Evolutionary conservation across 73 alveolate genomes (phyloP).

Genomic region (Paraurostyla sp.): DNA sequence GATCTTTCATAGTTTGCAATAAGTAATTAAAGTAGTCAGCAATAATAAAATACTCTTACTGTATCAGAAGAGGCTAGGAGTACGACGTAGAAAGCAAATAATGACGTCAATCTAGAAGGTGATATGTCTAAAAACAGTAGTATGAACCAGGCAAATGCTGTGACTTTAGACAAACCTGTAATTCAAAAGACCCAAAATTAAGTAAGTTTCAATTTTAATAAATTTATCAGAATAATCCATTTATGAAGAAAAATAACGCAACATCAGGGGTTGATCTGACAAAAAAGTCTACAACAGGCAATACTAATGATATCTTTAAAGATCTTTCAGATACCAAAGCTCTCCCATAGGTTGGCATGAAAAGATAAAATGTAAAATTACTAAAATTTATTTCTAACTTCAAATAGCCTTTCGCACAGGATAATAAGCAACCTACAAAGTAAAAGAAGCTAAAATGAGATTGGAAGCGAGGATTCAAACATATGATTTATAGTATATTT

Average conservation of each 20-base stretch:
- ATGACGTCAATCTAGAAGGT: neutral
- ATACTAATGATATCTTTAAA: constrained; percentile 29
- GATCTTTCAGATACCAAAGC: constrained; percentile 13
- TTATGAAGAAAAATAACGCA: neutral
- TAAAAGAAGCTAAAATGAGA: constrained; percentile 32
- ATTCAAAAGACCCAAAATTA: neutral
- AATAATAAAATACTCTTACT: neutral
- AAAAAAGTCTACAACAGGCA: neutral
- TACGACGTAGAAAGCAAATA: neutral
- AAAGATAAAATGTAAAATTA: neutral
- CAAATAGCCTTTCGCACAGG: constrained; percentile 4
- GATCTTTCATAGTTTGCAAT: constrained; percentile 21
- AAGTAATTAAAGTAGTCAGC: neutral
- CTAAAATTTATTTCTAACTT: neutral
- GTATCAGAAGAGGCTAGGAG: no score
- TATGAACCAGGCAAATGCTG: neutral
- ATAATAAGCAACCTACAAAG: neutral
- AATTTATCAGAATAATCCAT: neutral
- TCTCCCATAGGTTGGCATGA: neutral
- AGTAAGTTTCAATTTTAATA: neutral
- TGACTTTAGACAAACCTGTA: neutral
- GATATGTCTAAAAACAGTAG: neutral
- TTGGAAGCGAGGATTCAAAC: no score
- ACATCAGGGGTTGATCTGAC: neutral
- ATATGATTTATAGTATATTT: no score